Conservation (phyloP, 2,329 filamentous ascomycete species). For the Verticillium klebahnii region DNA sequence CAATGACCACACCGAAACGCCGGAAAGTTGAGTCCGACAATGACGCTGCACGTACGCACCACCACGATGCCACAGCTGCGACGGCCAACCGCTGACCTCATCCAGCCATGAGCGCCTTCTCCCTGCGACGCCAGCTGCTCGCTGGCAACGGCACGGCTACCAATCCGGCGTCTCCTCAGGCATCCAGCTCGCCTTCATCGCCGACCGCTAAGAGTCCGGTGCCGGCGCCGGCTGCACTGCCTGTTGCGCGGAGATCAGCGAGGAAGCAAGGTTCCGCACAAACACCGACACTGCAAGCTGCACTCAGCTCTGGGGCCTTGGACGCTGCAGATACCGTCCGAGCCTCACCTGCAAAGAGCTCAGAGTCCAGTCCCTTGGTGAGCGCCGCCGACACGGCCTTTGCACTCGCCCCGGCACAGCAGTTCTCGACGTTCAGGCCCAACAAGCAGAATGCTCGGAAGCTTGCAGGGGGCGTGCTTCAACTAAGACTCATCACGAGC, state of each 20-base stretch:
- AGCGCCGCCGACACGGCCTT: conserved; percentile 1
- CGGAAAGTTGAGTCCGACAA: conserved; percentile 32
- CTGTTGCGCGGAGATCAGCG: neutral
- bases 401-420: conserved; percentile 9
- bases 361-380: conserved; percentile 7
- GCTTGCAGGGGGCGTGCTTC: conserved; percentile 32
- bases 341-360: neutral
- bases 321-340: neutral
- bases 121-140: conserved; percentile 31
- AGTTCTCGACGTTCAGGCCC: conserved; percentile 42
- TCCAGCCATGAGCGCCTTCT: conserved; percentile 38
- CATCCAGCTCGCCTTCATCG: neutral
- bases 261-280: neutral
- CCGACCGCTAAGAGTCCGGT: neutral
- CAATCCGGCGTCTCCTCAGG: neutral
- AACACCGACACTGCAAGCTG: neutral
- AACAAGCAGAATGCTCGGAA: conserved; percentile 37
- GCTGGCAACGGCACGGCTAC: neutral
- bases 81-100: conserved; percentile 7
- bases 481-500: conserved; percentile 40
- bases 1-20: conserved; percentile 30
- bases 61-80: neutral
- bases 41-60: conserved; percentile 26
- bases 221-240: neutral
- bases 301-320: neutral